Conservation (phyloP, 1,284 basidiomycete genomes). For the Irpex rosettiformis region DNA sequence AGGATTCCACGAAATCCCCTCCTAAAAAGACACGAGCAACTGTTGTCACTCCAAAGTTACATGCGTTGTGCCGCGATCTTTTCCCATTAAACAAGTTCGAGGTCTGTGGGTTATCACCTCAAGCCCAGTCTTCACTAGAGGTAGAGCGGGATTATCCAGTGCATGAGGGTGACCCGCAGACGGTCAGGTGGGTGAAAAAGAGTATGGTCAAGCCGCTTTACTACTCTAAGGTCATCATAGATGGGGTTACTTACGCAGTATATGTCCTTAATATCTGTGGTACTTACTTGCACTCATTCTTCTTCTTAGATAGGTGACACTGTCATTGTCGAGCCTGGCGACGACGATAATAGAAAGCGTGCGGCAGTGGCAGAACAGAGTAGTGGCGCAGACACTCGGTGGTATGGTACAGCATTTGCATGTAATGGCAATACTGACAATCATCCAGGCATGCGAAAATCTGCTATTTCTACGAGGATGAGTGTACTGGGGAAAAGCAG, state of each 20-base stretch:
- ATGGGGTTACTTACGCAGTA: constrained; percentile 53
- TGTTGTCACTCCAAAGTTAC: constrained; percentile 3
- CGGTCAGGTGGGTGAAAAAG: constrained; percentile 5
- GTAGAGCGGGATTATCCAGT: neutral
- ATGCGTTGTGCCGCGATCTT: constrained; percentile 3
- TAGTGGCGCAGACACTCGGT: no score
- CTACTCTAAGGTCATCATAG: constrained; percentile 47
- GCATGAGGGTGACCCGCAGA: neutral
- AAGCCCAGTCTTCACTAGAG: neutral
- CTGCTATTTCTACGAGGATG: constrained; percentile 50
- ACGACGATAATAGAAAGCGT: constrained; percentile 38
- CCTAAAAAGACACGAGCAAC: constrained; percentile 1
- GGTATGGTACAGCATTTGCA: no score
- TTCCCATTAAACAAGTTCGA: constrained; percentile 6
- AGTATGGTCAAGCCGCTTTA: constrained; percentile 22
- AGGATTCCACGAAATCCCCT: no score
- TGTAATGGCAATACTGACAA: constrained; percentile 1
- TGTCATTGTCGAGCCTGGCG: constrained; percentile 54
- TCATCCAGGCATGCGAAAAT: constrained; percentile 58
- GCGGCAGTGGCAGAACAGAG: constrained; percentile 23
- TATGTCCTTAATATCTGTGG: constrained; percentile 13
- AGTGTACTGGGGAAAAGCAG: constrained; percentile 29
- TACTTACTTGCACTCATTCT: neutral
- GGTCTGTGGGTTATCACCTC: neutral
- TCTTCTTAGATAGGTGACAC: constrained; percentile 49